Percentiles rank a stretch among this genome's conserved stretches.
phyloP scores from a whole-genome alignment of 2,329 filamentous ascomycete species.

The Monilinia polystroma region DNA sequence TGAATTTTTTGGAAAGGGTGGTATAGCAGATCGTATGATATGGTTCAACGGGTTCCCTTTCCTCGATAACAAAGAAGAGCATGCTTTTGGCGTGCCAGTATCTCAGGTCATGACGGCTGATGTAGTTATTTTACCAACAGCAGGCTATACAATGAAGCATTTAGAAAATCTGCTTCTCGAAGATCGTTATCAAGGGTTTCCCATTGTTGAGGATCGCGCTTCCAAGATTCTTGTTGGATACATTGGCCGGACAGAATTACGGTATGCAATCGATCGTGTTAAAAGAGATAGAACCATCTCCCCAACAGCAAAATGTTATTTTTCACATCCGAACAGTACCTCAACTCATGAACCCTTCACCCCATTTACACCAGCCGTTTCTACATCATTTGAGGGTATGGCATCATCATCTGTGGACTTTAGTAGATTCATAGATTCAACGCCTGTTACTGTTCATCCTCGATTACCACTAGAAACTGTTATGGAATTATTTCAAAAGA shows the following conservation, averaged over 20 bases:
- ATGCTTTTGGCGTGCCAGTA: slow-evolving; percentile 92
- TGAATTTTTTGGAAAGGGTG: slow-evolving; percentile 89
- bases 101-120: slow-evolving; percentile 83
- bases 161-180: slow-evolving; percentile 74
- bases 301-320: slow-evolving; percentile 70
- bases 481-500: slow-evolving; percentile 98
- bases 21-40: slow-evolving; percentile 97
- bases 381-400: slow-evolving; percentile 58
- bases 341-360: slow-evolving; percentile 38
- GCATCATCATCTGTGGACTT: slow-evolving; percentile 69
- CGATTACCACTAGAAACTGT: slow-evolving; percentile 90
- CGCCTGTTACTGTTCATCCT: slow-evolving; percentile 87
- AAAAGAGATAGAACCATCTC: slow-evolving; percentile 67
- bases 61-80: slow-evolving; percentile 95
- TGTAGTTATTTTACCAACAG: slow-evolving; percentile 70
- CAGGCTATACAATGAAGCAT: slow-evolving; percentile 71
- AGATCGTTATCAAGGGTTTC: slow-evolving; percentile 88
- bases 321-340: slow-evolving; percentile 51
- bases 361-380: slow-evolving; percentile 30
- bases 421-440: slow-evolving; percentile 81
- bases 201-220: slow-evolving; percentile 73
- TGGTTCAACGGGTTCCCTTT: slow-evolving; percentile 98
- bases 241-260: slow-evolving; percentile 86
- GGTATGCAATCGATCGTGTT: slow-evolving; percentile 82
- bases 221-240: slow-evolving; percentile 81